These are phyloP conservation scores for Phytophthora parvispora DNA, from an alignment of 352 stramenopile species.

Conservation along the genomic window DNA sequence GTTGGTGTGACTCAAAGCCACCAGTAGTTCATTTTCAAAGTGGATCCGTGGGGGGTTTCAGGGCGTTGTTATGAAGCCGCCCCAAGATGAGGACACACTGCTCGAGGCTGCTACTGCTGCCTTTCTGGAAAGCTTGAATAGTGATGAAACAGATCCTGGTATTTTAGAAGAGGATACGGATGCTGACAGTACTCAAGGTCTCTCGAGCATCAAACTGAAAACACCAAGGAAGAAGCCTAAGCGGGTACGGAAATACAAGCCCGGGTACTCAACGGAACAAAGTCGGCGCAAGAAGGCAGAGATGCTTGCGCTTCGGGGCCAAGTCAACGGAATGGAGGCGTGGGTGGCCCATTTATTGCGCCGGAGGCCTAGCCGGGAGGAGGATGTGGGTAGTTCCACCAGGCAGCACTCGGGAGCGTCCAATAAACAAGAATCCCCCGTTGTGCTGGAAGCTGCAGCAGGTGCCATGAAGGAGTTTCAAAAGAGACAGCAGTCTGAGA, in stretches of 20 bases:
- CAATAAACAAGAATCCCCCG: background rate
- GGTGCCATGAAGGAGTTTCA: background rate
- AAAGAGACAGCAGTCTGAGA: background rate
- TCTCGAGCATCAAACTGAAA: no score
- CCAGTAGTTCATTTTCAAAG: no score
- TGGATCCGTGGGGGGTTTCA: no score
- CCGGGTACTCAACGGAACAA: background rate
- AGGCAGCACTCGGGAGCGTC: background rate
- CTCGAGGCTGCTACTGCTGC: no score
- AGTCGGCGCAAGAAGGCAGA: background rate
- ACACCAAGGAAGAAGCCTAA: background rate
- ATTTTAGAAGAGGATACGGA: background rate
- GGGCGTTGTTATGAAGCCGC: no score
- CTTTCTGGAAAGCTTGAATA: no score
- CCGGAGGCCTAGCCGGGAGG: background rate
- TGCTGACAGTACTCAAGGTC: no score
- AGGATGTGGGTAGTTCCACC: no score
- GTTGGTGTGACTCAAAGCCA: no score
- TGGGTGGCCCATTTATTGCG: background rate
- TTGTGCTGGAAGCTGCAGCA: background rate
- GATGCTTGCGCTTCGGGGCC: background rate
- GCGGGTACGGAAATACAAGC: background rate
- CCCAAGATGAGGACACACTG: no score
- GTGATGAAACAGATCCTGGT: no score
- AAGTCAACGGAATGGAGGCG: background rate